These are phyloP conservation scores for Penicillium paradoxum DNA, from an alignment of 495 filamentous ascomycete genomes.

Conservation along the genomic window DNA sequence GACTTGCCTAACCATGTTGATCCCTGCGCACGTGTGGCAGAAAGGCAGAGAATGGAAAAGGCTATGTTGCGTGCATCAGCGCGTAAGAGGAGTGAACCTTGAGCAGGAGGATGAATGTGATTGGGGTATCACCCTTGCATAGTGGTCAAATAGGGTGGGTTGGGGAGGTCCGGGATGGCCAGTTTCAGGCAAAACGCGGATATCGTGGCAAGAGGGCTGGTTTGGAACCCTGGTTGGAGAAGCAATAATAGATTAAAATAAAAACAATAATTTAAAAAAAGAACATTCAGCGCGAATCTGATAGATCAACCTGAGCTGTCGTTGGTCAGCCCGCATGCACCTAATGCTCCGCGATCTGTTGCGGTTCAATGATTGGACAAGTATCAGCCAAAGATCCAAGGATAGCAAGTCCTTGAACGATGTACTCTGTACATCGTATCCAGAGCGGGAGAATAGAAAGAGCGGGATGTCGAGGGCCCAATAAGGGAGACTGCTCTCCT, in stretches of 20 bases:
- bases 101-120: constrained; percentile 3
- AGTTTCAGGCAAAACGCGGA: constrained; percentile 16
- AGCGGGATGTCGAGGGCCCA: neutral
- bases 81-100: neutral
- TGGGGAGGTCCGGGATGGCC: neutral
- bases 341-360: constrained; percentile 9
- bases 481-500: neutral
- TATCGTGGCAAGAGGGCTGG: constrained; percentile 6
- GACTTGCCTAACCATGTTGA: neutral
- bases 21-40: constrained; percentile 24
- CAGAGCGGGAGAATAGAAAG: neutral
- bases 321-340: constrained; percentile 27
- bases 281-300: constrained; percentile 9
- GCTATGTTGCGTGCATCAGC: neutral
- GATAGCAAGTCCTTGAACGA: too few relatives aligned
- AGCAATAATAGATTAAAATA: constrained; percentile 1
- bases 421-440: neutral
- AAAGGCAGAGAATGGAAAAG: neutral
- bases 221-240: neutral
- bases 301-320: constrained; percentile 37
- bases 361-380: neutral
- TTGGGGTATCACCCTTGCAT: constrained; percentile 23
- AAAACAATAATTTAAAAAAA: neutral
- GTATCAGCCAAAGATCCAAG: neutral
- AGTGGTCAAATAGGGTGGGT: constrained; percentile 3